Percentiles rank a stretch among this genome's conserved stretches.
Evolutionary conservation across 768 basidiomycete genomes (phyloP).

Genomic region (Kwoniella dejecticola): DNA sequence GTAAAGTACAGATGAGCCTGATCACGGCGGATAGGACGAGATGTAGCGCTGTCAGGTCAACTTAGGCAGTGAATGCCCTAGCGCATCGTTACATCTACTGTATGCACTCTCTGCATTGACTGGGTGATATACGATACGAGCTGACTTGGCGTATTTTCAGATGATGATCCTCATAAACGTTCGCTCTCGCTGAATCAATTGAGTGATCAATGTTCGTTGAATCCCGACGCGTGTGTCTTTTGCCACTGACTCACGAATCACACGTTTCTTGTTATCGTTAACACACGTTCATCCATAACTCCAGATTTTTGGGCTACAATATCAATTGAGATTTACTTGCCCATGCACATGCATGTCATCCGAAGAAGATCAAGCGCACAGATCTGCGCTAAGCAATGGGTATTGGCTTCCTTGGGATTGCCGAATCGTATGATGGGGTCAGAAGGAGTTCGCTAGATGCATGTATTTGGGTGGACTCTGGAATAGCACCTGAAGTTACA

Average conservation of each 20-base stretch:
- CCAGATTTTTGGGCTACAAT: background rate
- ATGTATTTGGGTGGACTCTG: too few relatives aligned
- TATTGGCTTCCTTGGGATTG: background rate
- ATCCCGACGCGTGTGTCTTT: conserved; percentile 14
- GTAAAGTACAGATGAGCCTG: too few relatives aligned
- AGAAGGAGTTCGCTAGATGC: too few relatives aligned
- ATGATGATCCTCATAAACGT: conserved; percentile 17
- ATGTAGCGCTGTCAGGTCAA: background rate
- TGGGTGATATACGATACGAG: too few relatives aligned
- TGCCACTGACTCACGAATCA: conserved; percentile 1
- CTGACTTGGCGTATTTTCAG: too few relatives aligned
- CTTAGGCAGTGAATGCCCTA: too few relatives aligned
- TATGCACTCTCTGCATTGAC: too few relatives aligned
- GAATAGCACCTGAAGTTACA: background rate
- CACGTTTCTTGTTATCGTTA: conserved; percentile 4
- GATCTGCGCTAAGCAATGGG: conserved; percentile 6
- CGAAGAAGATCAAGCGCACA: conserved; percentile 5
- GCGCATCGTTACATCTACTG: too few relatives aligned
- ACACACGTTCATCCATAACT: conserved; percentile 11
- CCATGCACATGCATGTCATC: conserved; percentile 7
- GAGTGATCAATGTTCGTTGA: too few relatives aligned
- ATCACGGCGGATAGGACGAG: too few relatives aligned
- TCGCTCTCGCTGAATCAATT: background rate
- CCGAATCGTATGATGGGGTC: background rate
- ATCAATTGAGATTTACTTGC: background rate